Percentiles rank a stretch among this genome's conserved stretches.
Conservation (phyloP, 1,284 basidiomycete species). For the Grifola frondosa region DNA sequence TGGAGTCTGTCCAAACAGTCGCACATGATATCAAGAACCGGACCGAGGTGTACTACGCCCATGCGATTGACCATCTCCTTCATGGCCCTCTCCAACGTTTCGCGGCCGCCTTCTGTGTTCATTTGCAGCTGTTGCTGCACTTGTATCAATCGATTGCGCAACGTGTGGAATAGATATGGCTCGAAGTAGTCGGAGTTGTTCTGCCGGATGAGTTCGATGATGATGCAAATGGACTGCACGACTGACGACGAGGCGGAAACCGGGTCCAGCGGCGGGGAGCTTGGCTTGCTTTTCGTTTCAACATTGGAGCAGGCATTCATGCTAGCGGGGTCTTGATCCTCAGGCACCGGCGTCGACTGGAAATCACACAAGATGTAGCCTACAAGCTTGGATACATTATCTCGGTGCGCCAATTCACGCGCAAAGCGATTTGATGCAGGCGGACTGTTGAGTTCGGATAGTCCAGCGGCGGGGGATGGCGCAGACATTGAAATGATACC, state of each 20-base stretch:
- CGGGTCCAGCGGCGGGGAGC: constrained; percentile 38
- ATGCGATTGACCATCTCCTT: constrained; percentile 85
- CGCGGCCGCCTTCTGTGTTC: constrained; percentile 59
- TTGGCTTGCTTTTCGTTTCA: too few species aligned
- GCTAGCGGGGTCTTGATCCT: constrained; percentile 19
- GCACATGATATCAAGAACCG: constrained; percentile 78
- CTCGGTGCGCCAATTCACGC: constrained; percentile 81
- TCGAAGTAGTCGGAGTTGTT: constrained; percentile 99
- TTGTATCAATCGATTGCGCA: constrained; percentile 87
- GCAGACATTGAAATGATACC: constrained; percentile 94
- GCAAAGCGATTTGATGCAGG: constrained; percentile 87
- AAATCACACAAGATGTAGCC: constrained; percentile 82
- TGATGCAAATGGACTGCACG: constrained; percentile 83
- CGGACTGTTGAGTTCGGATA: constrained; percentile 65
- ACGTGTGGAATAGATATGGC: constrained; percentile 95
- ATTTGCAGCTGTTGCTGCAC: constrained; percentile 63
- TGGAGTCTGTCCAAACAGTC: constrained; percentile 75
- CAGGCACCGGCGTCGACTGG: constrained; percentile 23
- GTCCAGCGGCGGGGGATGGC: constrained; percentile 75
- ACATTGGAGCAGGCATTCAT: constrained; percentile 1
- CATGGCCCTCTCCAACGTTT: constrained; percentile 79
- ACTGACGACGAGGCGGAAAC: constrained; percentile 88
- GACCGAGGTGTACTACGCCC: constrained; percentile 92
- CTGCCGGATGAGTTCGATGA: constrained; percentile 96
- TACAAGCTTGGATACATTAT: constrained; percentile 73